Conservation (phyloP, 1,284 basidiomycete species). For the Porodaedalea pini region DNA sequence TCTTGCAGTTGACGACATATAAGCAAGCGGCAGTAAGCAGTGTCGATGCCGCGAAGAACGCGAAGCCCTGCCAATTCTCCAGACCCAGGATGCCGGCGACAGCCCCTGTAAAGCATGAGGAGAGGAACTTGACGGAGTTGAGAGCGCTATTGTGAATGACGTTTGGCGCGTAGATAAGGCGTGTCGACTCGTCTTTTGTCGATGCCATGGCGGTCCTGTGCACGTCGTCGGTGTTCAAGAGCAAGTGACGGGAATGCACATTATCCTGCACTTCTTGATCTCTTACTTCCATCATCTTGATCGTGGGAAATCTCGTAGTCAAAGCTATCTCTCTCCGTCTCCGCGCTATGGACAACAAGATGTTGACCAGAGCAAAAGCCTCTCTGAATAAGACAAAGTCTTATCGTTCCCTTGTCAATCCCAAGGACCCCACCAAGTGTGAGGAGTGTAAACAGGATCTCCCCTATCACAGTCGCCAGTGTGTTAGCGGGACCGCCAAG, state of each 20-base stretch:
- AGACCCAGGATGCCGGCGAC: conserved; percentile 84
- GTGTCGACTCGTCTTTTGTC: conserved; percentile 46
- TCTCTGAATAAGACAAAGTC: too few relatives aligned
- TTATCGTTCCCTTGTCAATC: too few relatives aligned
- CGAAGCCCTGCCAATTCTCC: conserved; percentile 78
- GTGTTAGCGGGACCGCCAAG: too few relatives aligned
- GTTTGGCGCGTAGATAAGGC: conserved; percentile 69
- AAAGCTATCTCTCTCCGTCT: too few relatives aligned
- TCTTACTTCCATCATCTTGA: too few relatives aligned
- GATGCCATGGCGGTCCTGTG: conserved; percentile 18
- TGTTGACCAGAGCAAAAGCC: too few relatives aligned
- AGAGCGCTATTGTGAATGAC: conserved; percentile 66
- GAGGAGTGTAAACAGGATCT: too few relatives aligned
- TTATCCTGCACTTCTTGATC: too few relatives aligned
- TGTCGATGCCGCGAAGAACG: conserved; percentile 67
- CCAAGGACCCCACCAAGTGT: too few relatives aligned
- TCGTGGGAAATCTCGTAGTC: too few relatives aligned
- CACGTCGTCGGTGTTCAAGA: background rate
- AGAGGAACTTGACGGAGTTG: conserved; percentile 68
- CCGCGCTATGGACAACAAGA: too few relatives aligned
- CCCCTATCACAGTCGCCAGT: too few relatives aligned
- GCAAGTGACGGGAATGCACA: background rate
- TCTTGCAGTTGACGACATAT: conserved; percentile 66
- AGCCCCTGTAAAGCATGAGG: conserved; percentile 80
- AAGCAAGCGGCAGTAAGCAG: conserved; percentile 63